A percentile compares a stretch with the other conserved stretches of the same genome.
These are phyloP conservation scores for Gastroboletus turbinatus DNA, from an alignment of 1,284 basidiomycete species.

Conservation along the genomic window DNA sequence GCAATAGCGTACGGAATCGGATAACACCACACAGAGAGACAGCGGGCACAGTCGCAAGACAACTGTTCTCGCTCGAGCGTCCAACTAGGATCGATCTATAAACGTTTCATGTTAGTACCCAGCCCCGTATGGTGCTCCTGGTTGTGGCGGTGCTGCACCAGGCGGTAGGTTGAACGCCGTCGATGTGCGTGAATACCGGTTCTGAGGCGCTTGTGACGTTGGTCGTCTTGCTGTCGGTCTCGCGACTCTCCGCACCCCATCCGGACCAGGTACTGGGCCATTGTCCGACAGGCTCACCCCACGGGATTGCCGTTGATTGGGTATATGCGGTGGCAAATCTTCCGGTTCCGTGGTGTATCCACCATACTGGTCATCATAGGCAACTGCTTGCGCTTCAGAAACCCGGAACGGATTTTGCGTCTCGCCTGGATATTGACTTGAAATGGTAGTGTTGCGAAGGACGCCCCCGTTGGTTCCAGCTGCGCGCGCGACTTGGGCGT, in stretches of 20 bases:
- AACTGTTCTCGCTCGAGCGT: constrained; percentile 3
- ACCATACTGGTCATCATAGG: constrained; percentile 40
- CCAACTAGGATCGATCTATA: constrained; percentile 4
- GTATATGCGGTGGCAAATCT: constrained; percentile 34
- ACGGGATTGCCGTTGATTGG: constrained; percentile 38
- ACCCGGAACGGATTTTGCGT: constrained; percentile 51
- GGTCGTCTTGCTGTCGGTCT: constrained; percentile 52
- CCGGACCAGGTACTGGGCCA: constrained; percentile 76
- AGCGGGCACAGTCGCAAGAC: neutral
- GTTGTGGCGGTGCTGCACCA: constrained; percentile 69
- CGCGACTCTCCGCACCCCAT: constrained; percentile 72
- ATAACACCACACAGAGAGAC: constrained; percentile 2
- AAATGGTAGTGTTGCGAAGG: constrained; percentile 41
- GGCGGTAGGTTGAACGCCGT: constrained; percentile 58
- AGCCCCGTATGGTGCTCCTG: constrained; percentile 29
- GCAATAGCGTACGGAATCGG: constrained; percentile 5
- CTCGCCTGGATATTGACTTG: constrained; percentile 47
- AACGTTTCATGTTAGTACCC: constrained; percentile 11
- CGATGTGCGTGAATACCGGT: constrained; percentile 69
- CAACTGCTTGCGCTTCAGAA: constrained; percentile 37
- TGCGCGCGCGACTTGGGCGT: constrained; percentile 43
- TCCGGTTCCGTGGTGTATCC: constrained; percentile 40
- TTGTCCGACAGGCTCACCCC: constrained; percentile 77
- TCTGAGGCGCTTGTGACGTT: constrained; percentile 62
- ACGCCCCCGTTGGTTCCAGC: constrained; percentile 40